phyloP scores from a whole-genome alignment of 768 basidiomycete species.

The Lentinula lateritia region DNA sequence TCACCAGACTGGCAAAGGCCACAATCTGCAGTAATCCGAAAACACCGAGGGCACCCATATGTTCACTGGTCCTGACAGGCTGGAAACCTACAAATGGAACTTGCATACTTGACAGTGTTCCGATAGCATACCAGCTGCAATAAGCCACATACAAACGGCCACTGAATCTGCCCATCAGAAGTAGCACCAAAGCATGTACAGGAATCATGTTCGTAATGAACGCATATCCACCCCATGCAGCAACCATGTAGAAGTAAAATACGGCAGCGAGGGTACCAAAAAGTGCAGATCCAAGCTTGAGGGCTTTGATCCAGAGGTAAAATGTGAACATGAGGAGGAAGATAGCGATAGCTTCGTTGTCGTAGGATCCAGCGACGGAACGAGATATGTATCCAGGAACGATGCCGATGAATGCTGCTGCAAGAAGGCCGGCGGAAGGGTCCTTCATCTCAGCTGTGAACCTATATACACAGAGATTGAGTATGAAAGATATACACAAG shows the following conservation, averaged over 20 bases:
- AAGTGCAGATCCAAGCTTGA: slow-evolving; percentile 90
- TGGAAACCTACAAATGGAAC: slow-evolving; percentile 99
- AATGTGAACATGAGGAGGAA: slow-evolving; percentile 99
- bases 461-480: slow-evolving; percentile 33
- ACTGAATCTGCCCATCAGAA: slow-evolving; percentile 94
- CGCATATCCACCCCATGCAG: slow-evolving; percentile 99
- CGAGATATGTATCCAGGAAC: slow-evolving; percentile 98
- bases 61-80: slow-evolving; percentile 95
- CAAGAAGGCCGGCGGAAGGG: slow-evolving; percentile 91
- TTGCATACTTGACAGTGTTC: slow-evolving; percentile 97
- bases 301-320: slow-evolving; percentile 93
- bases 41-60: slow-evolving; percentile 97
- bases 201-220: slow-evolving; percentile 99
- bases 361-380: slow-evolving; percentile 98
- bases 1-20: slow-evolving; percentile 85
- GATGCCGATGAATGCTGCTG: slow-evolving; percentile 97
- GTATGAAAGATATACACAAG: not conserved
- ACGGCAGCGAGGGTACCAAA: slow-evolving; percentile 87
- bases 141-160: slow-evolving; percentile 91
- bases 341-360: slow-evolving; percentile 99
- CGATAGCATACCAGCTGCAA: slow-evolving; percentile 97
- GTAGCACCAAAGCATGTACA: slow-evolving; percentile 87
- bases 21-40: slow-evolving; percentile 96
- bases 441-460: slow-evolving; percentile 97
- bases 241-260: slow-evolving; percentile 99